These are phyloP conservation scores for Aspergillus sp. DNA, from an alignment of 2,329 filamentous ascomycete genomes.

Conservation along the genomic window DNA sequence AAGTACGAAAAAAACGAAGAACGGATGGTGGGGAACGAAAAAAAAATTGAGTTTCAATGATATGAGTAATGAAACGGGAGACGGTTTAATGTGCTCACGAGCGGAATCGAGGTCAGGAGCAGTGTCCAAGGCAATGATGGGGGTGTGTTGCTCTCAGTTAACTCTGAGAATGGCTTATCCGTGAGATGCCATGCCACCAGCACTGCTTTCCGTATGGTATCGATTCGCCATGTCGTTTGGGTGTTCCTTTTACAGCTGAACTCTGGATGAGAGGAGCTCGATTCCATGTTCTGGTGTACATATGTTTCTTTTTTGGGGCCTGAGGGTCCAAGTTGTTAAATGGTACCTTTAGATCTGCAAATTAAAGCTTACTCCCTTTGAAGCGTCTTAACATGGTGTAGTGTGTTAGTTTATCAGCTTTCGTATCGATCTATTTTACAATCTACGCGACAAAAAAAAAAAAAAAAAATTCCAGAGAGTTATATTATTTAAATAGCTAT, in stretches of 20 bases:
- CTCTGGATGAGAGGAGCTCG: slow-evolving; percentile 14
- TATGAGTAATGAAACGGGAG: slow-evolving; percentile 22
- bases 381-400: too few species aligned
- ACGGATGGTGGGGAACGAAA: neutral
- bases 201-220: slow-evolving; percentile 6
- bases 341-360: too few species aligned
- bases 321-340: slow-evolving; percentile 5
- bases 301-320: slow-evolving; percentile 19
- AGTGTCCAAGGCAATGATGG: slow-evolving; percentile 4
- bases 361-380: too few species aligned
- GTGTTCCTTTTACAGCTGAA: slow-evolving; percentile 7
- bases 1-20: neutral
- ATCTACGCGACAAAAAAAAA: too few species aligned
- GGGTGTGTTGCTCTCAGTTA: slow-evolving; percentile 1
- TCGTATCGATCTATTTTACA: too few species aligned
- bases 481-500: too few species aligned
- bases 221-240: slow-evolving; percentile 8
- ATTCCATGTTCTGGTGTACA: slow-evolving; percentile 31
- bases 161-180: slow-evolving; percentile 4
- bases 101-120: slow-evolving; percentile 11
- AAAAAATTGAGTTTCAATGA: slow-evolving; percentile 22
- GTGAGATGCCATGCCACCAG: slow-evolving; percentile 2
- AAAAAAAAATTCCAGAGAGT: too few species aligned
- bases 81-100: slow-evolving; percentile 18
- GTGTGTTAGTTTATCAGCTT: too few species aligned